Evolutionary conservation across 83 land plant genomes (phyloP).

Genomic region (Isoetes engelmannii): DNA sequence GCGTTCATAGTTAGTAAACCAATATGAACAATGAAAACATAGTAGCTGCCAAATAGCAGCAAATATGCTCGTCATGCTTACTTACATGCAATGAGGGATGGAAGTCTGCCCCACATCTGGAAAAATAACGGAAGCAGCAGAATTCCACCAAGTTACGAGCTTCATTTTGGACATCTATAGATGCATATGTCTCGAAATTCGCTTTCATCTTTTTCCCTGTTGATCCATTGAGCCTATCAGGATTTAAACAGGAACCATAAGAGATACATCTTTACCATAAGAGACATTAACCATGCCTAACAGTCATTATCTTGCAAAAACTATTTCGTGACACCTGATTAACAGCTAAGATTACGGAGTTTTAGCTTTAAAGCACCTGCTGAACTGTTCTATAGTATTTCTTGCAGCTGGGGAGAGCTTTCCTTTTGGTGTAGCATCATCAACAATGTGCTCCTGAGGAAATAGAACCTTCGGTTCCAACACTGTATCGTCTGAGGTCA

Average conservation of each 20-base stretch:
- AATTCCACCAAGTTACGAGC: slow-evolving; percentile 32
- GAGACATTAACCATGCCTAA: neutral
- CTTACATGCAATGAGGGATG: slow-evolving; percentile 29
- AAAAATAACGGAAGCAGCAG: slow-evolving; percentile 33
- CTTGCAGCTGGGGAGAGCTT: slow-evolving; percentile 27
- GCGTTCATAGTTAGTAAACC: neutral
- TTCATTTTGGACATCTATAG: slow-evolving; percentile 32
- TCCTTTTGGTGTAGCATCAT: slow-evolving; percentile 22
- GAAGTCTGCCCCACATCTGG: slow-evolving; percentile 20
- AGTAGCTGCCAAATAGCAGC: neutral
- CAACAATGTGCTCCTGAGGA: neutral
- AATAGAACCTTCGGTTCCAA: no score
- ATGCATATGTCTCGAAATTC: slow-evolving; percentile 27
- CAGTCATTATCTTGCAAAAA: neutral
- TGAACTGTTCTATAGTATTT: slow-evolving; percentile 32
- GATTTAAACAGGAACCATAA: neutral
- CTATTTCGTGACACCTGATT: neutral
- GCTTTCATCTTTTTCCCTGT: slow-evolving; percentile 36
- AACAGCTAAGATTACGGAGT: neutral
- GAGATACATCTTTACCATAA: neutral
- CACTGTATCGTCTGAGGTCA: no score
- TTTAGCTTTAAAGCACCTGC: slow-evolving; percentile 24
- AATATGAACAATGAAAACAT: neutral
- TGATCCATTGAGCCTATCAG: slow-evolving; percentile 30
- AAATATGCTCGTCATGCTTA: neutral